Base-by-base conservation (phyloP, 306 rosid genomes). In the Carpinus viminea region DNA sequence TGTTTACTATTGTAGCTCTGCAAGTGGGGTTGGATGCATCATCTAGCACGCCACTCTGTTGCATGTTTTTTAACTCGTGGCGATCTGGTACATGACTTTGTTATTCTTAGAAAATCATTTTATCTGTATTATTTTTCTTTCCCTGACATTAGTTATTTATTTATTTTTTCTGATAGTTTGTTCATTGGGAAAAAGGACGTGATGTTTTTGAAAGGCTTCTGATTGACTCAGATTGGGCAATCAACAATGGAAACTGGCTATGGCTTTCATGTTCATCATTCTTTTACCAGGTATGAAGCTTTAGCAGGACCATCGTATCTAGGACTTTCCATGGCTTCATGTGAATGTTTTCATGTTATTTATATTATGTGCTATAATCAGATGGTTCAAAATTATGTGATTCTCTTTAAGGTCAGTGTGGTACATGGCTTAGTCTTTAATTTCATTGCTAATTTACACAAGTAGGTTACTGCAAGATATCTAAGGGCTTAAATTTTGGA, bases 21-120 rank as follows among this genome's bases (percentile, higher is more conserved):
- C 68, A 87, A 82, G 83, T 94, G 98, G 97, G 97, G 98, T 72
- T 92, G 98, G 98, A 92, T 92, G 93, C 98, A 94, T 82, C 98
- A 94, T 87, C 80, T 94, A 82, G 98, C 98, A 68, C 91, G 98
- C 7, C 98, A 94, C 79, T 84, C 85, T 70, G 98, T 94, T 76
- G 98, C 97, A 2, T 94, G 98, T 80, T 94, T 91, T 77, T 87
- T 92, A 47, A 92, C 98, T 59, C 97, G 97, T 10, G 98, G 98
- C 34, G 98, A 92, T 87, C 90, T 94, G 95, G 98, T 94, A 89
- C 66, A 47, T 59, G 57, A 73, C 54, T 53, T 46, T 46, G 47
- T 62, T 76, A 60, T 68, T 8, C 43, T 7, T 36, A 24, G 5
- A 74, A 54, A 43, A 66, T 57, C 65, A 70, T n/a, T 24, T 45